phyloP scores from a whole-genome alignment of 1,284 basidiomycete genomes.

The Ceratobasidium sp. region DNA sequence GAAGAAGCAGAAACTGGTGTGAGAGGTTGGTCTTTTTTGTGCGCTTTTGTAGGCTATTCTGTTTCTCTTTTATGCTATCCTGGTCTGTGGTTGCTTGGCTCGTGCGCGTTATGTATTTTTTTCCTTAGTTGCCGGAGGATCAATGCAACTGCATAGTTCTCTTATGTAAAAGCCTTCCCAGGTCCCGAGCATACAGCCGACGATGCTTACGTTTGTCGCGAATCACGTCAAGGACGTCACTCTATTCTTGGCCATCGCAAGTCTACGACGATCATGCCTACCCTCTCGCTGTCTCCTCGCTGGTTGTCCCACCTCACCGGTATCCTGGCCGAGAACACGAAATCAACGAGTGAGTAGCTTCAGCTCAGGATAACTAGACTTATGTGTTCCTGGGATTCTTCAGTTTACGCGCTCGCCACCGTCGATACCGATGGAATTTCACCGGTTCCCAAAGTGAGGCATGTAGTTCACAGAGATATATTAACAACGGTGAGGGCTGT shows the following conservation, averaged over 20 bases:
- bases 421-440: conserved; percentile 17
- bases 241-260: background rate
- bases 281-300: conserved; percentile 19
- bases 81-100: background rate
- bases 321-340: conserved; percentile 20
- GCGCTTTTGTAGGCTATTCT: background rate
- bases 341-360: conserved; percentile 8
- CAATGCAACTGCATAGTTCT: background rate
- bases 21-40: conserved; percentile 13
- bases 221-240: conserved; percentile 21
- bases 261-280: conserved; percentile 1
- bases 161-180: background rate
- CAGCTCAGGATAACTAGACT: background rate
- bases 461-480: conserved; percentile 24
- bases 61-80: background rate
- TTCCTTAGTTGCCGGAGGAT: background rate
- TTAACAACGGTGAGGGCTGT: background rate
- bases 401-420: conserved; percentile 29
- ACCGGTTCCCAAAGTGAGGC: conserved; percentile 14
- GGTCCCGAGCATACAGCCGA: background rate
- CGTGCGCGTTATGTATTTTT: conserved; percentile 21
- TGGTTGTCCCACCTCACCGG: conserved; percentile 24
- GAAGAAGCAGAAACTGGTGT: conserved; percentile 48
- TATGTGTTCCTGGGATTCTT: background rate
- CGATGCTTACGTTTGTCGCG: conserved; percentile 22